These are phyloP conservation scores for Paecilomyces sp. DNA, from an alignment of 2,329 filamentous ascomycete genomes.

Conservation along the genomic window DNA sequence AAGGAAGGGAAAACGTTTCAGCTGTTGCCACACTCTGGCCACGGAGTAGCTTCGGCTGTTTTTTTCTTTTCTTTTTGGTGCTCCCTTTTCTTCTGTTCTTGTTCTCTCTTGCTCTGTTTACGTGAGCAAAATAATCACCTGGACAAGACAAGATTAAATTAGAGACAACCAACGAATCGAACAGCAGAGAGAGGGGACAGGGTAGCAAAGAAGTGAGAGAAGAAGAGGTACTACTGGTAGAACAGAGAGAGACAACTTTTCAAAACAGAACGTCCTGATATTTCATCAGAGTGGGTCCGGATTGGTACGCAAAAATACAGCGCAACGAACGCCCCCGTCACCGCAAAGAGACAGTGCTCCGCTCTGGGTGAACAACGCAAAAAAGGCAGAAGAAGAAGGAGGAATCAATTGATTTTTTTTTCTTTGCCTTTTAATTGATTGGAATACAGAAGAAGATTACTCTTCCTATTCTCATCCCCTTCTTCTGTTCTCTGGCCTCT, in stretches of 20 bases:
- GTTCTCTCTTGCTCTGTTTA: not conserved
- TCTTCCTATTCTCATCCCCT: conserved; percentile 1
- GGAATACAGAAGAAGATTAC: not conserved
- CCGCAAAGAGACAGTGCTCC: conserved; percentile 9
- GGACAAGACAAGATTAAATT: conserved; percentile 1
- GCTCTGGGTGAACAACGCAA: conserved; percentile 5
- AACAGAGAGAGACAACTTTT: conserved; percentile 5
- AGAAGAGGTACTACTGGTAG: not conserved
- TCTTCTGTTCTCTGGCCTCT: too few relatives aligned
- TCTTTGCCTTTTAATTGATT: not conserved
- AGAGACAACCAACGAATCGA: not conserved
- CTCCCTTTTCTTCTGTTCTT: not conserved
- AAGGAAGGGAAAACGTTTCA: conserved; percentile 9
- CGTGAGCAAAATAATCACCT: not conserved
- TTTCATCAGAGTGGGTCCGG: conserved; percentile 9
- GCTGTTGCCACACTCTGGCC: conserved; percentile 6
- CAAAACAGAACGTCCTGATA: conserved; percentile 1
- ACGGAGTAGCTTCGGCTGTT: not conserved
- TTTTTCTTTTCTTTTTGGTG: too few relatives aligned
- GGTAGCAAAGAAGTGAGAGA: not conserved
- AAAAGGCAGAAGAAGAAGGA: not conserved
- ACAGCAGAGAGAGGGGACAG: not conserved
- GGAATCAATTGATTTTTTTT: not conserved
- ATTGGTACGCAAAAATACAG: conserved; percentile 5
- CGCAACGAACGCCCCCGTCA: conserved; percentile 2